Conservation (phyloP, 495 filamentous ascomycete genomes). For the Stereocaulon alpinum region DNA sequence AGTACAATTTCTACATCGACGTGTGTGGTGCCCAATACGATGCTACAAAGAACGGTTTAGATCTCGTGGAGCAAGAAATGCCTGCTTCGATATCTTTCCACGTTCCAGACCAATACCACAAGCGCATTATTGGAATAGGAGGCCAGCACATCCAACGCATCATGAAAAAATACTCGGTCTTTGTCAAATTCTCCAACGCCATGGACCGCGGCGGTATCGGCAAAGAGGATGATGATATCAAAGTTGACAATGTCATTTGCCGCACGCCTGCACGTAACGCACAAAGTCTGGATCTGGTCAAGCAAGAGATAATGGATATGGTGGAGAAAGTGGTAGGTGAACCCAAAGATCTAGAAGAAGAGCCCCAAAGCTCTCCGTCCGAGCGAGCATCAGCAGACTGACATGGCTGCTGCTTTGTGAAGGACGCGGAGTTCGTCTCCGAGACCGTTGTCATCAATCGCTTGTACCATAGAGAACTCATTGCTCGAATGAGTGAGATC, state of each 20-base stretch:
- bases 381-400: constrained; percentile 17
- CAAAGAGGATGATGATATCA: constrained; percentile 93
- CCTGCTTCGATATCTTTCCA: constrained; percentile 98
- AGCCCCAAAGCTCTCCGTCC: constrained; percentile 7
- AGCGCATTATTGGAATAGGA: constrained; percentile 97
- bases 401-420: constrained; percentile 18
- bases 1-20: constrained; percentile 99
- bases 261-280: constrained; percentile 95
- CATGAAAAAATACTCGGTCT: constrained; percentile 99
- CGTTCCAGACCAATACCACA: constrained; percentile 99
- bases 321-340: constrained; percentile 77
- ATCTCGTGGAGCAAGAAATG: constrained; percentile 97
- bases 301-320: constrained; percentile 99
- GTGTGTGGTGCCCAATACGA: constrained; percentile 87
- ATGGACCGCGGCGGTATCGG: constrained; percentile 95
- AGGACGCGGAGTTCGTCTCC: constrained; percentile 91
- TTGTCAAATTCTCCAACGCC: constrained; percentile 98
- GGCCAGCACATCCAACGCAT: constrained; percentile 98
- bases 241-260: constrained; percentile 98
- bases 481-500: constrained; percentile 74
- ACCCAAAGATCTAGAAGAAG: constrained; percentile 17
- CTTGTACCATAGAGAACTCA: constrained; percentile 86
- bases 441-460: constrained; percentile 89
- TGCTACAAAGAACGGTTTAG: constrained; percentile 80
- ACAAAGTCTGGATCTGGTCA: constrained; percentile 89